Base-by-base conservation (phyloP, 2,329 filamentous ascomycete species). In the Dryadomyces quercivorus region DNA sequence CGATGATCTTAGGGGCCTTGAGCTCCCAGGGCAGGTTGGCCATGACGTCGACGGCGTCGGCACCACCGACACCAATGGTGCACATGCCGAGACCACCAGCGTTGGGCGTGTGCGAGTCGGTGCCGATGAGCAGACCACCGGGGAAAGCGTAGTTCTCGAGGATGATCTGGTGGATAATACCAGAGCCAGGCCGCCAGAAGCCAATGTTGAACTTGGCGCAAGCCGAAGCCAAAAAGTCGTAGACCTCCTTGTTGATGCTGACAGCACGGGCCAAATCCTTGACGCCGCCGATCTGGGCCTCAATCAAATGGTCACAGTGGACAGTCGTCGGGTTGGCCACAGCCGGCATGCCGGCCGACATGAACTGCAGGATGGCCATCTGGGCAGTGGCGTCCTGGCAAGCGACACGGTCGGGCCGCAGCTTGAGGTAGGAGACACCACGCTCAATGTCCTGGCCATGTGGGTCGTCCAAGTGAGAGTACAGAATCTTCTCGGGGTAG, bases 201-300 rank as follows among this genome's bases (percentile, higher is more conserved):
- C 93, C 93, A 71, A 97, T 97, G 81, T 97, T 92, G 81, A 97
- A 98, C 80, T 97, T 98, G 68, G 91, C 91, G 71, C 92, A 97
- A 61, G 92, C 87, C 60, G 85, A 84, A 59, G 90, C 82, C 68
- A 98, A 76, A 81, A 98, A 98, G 75, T 97, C 87, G 76, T 97
- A 98, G 64, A 98, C 93, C 74, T 97, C 92, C 81, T 94, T 95
- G 85, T 97, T 97, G 76, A 95, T 95, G 64, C 84, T 81, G 67
- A 92, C 78, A 65, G 93, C 93, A 66, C 92, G 84, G 59, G 82
- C 86, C 71, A 97, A 77, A 86, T 98, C 93, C 82, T 96, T 93
- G 61, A 78, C 82, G 64, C 91, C 91, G 69, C 93, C 93, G 65
- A 92, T 70, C 75, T 97, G 92, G 59, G 92, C 93, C 80, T 97